Base-by-base conservation (phyloP, 345 rosid species). In the Passiflora organensis region DNA sequence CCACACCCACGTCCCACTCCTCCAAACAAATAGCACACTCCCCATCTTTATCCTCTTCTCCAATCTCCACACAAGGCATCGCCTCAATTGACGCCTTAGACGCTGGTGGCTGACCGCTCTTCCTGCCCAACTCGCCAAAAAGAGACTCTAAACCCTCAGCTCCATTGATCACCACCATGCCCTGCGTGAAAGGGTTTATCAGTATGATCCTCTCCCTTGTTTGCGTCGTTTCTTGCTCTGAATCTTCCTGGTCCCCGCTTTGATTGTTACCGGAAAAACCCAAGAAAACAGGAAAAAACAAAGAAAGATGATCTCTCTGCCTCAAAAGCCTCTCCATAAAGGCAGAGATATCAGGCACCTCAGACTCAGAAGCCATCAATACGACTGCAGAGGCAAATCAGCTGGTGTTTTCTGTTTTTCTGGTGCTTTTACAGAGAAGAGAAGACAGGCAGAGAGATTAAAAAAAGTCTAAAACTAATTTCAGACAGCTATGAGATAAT, bases 1-100 rank as follows among this genome's bases (percentile, higher is more conserved):
- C 38, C 49, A 59, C 82, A 37, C 80, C 82, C 6, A 3, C 32
- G 52, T 55, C 71, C 75, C 76, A 73, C 56, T 75, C 79, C 51
- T 87, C 97, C 60, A 87, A 74, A 69, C 97, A 82, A 2, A 85
- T 62, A 57, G 69, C 80, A 66, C 95, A 91, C 77, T 72, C 86
- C 10, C 75, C 69, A 4, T 66, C 78, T 2, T 58, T 55, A 25
- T 58, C 67, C 21, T 58, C 80, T 28, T 62, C 82, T 42, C 61
- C 58, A 14, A 76, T 37, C 61, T 71, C 72, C 62, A 87, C 68
- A 13, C 48, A 12, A 5, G 75, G 81, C 83, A 91, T 59, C 55
- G 83, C 84, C 60, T 82, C 84, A 6, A 85, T 73, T 16, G 96
- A 80, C 2, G 84, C 79, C 61, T 70, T 83, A 0, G 97, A 87